These are phyloP conservation scores for Chlorella ohadii DNA, from an alignment of 139 green algal species.

Conservation along the genomic window DNA sequence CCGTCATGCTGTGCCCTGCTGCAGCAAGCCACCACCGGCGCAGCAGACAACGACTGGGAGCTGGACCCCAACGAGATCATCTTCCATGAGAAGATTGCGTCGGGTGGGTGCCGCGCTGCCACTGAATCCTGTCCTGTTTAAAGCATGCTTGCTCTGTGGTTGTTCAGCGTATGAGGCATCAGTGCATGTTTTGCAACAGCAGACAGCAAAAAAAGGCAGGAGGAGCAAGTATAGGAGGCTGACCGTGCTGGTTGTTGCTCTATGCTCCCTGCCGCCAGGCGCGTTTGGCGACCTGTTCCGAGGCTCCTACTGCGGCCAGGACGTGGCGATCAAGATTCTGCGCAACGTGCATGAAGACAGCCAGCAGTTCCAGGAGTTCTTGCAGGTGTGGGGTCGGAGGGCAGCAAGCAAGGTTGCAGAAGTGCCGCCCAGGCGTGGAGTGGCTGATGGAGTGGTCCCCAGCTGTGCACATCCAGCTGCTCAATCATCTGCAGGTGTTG, in stretches of 20 bases:
- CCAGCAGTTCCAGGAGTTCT: slow-evolving; percentile 90
- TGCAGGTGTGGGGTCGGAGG: slow-evolving; percentile 57
- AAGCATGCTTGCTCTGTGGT: too few relatives aligned
- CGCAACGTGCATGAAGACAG: slow-evolving; percentile 89
- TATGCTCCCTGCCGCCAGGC: slow-evolving; percentile 40
- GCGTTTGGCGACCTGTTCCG: slow-evolving; percentile 97
- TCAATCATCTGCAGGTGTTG: too few relatives aligned
- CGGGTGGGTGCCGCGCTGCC: not conserved
- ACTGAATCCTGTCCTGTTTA: too few relatives aligned
- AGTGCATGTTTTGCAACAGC: too few relatives aligned
- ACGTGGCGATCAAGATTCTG: slow-evolving; percentile 99
- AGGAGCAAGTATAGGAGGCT: too few relatives aligned
- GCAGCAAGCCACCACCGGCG: slow-evolving; percentile 11
- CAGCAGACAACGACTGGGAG: slow-evolving; percentile 92
- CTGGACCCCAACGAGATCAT: slow-evolving; percentile 85
- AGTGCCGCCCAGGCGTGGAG: too few relatives aligned
- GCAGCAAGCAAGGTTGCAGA: not conserved
- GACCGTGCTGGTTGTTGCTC: too few relatives aligned
- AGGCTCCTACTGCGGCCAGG: slow-evolving; percentile 96
- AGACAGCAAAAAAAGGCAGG: too few relatives aligned
- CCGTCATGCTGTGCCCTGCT: not conserved
- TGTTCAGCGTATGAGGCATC: too few relatives aligned
- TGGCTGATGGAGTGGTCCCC: too few relatives aligned
- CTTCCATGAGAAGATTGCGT: slow-evolving; percentile 90
- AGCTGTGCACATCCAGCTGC: too few relatives aligned